A percentile compares a stretch with the other conserved stretches of the same genome.
Conservation (phyloP, 768 basidiomycete species). For the Rhizopogon vulgaris region DNA sequence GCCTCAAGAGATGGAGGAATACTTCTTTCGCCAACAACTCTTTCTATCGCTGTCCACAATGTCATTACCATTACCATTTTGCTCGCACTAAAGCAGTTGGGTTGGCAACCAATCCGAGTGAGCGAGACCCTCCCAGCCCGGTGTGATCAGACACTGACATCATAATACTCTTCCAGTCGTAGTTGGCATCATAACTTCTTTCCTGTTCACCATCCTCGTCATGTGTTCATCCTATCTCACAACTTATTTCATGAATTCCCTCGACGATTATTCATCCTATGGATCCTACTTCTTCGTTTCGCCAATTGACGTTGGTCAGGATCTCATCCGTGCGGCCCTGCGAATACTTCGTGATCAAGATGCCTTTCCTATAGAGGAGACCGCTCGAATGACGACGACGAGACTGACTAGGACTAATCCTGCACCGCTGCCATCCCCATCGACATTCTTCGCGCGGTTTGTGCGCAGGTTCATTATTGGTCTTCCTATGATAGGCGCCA, state of each 20-base stretch:
- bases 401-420: constrained; percentile 7
- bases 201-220: constrained; percentile 60
- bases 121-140: constrained; percentile 13
- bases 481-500: constrained; percentile 71
- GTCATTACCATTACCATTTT: constrained; percentile 72
- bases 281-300: constrained; percentile 37
- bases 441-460: constrained; percentile 48
- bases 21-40: constrained; percentile 54
- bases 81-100: constrained; percentile 65
- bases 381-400: background rate
- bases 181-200: constrained; percentile 51
- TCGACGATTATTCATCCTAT: constrained; percentile 46
- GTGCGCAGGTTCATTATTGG: constrained; percentile 71
- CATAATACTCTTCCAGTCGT: constrained; percentile 33
- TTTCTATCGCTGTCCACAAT: constrained; percentile 79
- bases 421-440: constrained; percentile 23
- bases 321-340: constrained; percentile 57
- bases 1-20: constrained; percentile 70
- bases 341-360: constrained; percentile 57
- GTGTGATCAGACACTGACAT: constrained; percentile 6
- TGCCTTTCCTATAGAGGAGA: constrained; percentile 26
- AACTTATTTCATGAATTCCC: constrained; percentile 54
- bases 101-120: constrained; percentile 73
- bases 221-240: constrained; percentile 67
- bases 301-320: constrained; percentile 52